Evolutionary conservation across 805 yeast genomes (phyloP).

Genomic region (Suhomyces sp.): DNA sequence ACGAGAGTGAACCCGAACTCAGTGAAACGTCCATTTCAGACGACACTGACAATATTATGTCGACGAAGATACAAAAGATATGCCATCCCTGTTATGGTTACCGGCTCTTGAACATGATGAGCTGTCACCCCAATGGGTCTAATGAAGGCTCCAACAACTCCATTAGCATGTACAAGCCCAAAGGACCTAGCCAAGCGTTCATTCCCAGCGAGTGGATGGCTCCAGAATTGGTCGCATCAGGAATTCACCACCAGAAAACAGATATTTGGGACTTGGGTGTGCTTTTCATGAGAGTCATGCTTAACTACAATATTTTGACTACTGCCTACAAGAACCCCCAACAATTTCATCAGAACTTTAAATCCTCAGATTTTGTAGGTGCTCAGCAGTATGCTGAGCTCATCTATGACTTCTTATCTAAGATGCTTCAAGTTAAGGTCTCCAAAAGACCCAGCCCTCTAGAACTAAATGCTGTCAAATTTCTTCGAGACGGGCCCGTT

Average conservation of each 20-base stretch:
- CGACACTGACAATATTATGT: conserved; percentile 22
- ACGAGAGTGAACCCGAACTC: conserved; percentile 14
- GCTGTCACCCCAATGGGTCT: conserved; percentile 18
- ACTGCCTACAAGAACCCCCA: conserved; percentile 57
- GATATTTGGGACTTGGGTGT: conserved; percentile 95
- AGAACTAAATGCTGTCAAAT: conserved; percentile 80
- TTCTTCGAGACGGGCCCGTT: conserved; percentile 70
- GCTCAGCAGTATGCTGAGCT: conserved; percentile 67
- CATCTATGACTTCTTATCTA: conserved; percentile 61
- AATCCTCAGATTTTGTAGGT: conserved; percentile 39
- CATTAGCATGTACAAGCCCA: neutral
- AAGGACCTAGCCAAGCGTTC: conserved; percentile 6
- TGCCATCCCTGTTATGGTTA: conserved; percentile 53
- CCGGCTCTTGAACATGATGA: conserved; percentile 26
- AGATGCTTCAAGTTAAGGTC: conserved; percentile 62
- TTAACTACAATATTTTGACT: conserved; percentile 53
- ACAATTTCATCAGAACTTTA: conserved; percentile 26
- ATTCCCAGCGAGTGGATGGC: conserved; percentile 62
- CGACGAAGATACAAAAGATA: conserved; percentile 57
- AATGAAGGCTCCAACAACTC: neutral
- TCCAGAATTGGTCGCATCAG: conserved; percentile 58
- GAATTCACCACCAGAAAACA: conserved; percentile 66
- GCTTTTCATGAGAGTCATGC: conserved; percentile 47
- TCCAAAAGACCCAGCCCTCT: conserved; percentile 78
- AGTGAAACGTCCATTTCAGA: neutral